Evolutionary conservation across 352 stramenopile species (phyloP).

Genomic region (Pythium monospermum): DNA sequence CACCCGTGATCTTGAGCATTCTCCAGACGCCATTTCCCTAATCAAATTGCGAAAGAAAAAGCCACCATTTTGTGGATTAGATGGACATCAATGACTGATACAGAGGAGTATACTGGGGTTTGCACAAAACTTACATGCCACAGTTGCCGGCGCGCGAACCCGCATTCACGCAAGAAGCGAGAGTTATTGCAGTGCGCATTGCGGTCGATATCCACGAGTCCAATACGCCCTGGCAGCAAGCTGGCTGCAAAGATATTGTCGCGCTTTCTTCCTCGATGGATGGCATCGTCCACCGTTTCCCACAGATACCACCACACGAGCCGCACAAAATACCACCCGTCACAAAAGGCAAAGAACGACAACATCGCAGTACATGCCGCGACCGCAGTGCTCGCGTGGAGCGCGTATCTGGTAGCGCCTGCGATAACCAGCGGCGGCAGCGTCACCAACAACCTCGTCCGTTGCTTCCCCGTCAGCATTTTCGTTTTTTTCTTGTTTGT

Average conservation of each 20-base stretch:
- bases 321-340: constrained; percentile 71
- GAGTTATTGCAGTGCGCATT: constrained; percentile 87
- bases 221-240: constrained; percentile 38
- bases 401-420: not conserved
- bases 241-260: constrained; percentile 51
- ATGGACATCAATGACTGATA: too few species aligned
- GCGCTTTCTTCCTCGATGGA: constrained; percentile 19
- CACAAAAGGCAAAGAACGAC: constrained; percentile 54
- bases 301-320: constrained; percentile 15
- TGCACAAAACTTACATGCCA: constrained; percentile 81
- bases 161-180: constrained; percentile 79
- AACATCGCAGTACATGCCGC: constrained; percentile 24
- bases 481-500: not conserved
- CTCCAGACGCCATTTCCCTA: constrained; percentile 66
- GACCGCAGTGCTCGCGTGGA: not conserved
- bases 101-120: too few species aligned
- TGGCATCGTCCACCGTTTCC: constrained; percentile 16
- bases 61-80: too few species aligned
- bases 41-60: too few species aligned
- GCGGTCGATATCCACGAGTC: constrained; percentile 70
- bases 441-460: constrained; percentile 47
- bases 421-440: constrained; percentile 35
- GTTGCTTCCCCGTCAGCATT: constrained; percentile 32
- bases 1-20: constrained; percentile 38
- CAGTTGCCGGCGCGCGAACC: constrained; percentile 68